These are phyloP conservation scores for Arthroderma sp. DNA, from an alignment of 2,329 filamentous ascomycete genomes.

Conservation along the genomic window DNA sequence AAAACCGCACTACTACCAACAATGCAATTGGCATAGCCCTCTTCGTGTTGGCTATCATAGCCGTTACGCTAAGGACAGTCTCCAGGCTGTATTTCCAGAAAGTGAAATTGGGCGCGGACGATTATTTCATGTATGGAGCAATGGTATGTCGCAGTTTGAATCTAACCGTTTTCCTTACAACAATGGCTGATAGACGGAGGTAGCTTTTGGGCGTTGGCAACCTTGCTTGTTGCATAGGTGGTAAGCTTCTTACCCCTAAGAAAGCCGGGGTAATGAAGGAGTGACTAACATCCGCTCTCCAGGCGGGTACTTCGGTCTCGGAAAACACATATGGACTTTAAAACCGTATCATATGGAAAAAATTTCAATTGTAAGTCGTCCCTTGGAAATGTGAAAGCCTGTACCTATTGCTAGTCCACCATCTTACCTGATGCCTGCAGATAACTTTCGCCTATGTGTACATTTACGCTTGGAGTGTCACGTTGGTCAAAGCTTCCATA, in stretches of 20 bases:
- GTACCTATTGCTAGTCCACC: too few species aligned
- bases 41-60: slow-evolving; percentile 7
- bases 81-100: slow-evolving; percentile 4
- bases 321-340: slow-evolving; percentile 6
- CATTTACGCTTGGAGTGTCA: slow-evolving; percentile 6
- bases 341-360: neutral
- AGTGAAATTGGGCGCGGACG: slow-evolving; percentile 6
- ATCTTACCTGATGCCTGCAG: neutral
- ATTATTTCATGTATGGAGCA: slow-evolving; percentile 8
- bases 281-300: neutral
- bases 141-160: slow-evolving; percentile 3
- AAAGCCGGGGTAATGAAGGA: neutral
- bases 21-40: slow-evolving; percentile 3
- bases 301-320: slow-evolving; percentile 4
- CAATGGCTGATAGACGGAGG: neutral
- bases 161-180: neutral
- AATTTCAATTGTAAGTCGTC: neutral
- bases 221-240: neutral
- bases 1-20: slow-evolving; percentile 5
- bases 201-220: neutral
- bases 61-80: slow-evolving; percentile 8
- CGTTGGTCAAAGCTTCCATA: slow-evolving; percentile 9
- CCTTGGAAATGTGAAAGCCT: neutral
- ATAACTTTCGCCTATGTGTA: slow-evolving; percentile 2
- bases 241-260: neutral